Evolutionary conservation across 331 rosid genomes (phyloP).

Genomic region (Rosa hybrid): DNA sequence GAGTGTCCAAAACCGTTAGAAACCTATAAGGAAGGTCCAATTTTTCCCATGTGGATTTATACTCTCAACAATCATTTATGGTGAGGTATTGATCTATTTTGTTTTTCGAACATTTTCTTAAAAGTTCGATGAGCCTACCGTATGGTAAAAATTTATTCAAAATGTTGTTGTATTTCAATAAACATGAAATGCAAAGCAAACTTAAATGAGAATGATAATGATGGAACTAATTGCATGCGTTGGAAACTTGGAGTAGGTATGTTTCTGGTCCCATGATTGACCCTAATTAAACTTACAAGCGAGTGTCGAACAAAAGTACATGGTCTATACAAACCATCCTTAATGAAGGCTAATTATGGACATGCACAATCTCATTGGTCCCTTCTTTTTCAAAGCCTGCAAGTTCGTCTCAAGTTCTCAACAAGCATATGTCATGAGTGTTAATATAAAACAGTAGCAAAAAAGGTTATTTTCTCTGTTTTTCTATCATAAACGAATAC

Average conservation of each 20-base stretch:
- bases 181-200: slow-evolving; percentile 3
- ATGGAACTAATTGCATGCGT: not conserved
- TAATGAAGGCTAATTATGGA: slow-evolving; percentile 18
- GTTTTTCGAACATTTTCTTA: too few relatives aligned
- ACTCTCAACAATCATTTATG: too few relatives aligned
- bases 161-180: not conserved
- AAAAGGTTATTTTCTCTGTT: not conserved
- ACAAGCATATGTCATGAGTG: not conserved
- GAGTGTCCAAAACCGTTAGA: too few relatives aligned
- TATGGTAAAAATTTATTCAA: not conserved
- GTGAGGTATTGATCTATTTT: too few relatives aligned
- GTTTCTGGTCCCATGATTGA: slow-evolving; percentile 26
- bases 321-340: not conserved
- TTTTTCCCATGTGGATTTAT: too few relatives aligned
- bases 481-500: not conserved
- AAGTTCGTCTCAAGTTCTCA: not conserved
- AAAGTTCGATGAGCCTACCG: too few relatives aligned
- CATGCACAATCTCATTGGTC: slow-evolving; percentile 12
- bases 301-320: not conserved
- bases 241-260: slow-evolving; percentile 13
- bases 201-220: not conserved
- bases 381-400: not conserved
- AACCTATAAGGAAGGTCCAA: too few relatives aligned
- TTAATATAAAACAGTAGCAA: not conserved
- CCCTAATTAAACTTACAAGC: not conserved